phyloP scores from a whole-genome alignment of 2,329 filamentous ascomycete genomes.

The Aspergillus aculeatinus region DNA sequence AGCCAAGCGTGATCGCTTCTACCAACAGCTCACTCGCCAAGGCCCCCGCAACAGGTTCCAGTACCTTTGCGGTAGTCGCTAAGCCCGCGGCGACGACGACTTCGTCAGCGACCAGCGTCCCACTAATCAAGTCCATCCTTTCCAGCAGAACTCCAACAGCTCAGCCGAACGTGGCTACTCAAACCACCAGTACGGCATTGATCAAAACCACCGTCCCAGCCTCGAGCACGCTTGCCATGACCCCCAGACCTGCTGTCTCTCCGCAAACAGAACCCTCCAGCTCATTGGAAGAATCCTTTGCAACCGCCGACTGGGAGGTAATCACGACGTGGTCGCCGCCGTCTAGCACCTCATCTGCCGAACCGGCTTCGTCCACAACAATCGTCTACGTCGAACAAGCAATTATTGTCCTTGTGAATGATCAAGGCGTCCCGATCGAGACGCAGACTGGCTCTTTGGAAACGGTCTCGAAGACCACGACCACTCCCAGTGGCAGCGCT shows the following conservation, averaged over 20 bases:
- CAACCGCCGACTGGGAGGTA: not conserved
- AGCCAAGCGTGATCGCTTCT: not conserved
- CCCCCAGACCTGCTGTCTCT: not conserved
- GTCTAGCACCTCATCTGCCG: conserved; percentile 25
- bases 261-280: not conserved
- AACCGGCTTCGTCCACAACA: conserved; percentile 26
- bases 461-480: conserved; percentile 26
- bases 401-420: conserved; percentile 29
- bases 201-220: not conserved
- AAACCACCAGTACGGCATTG: not conserved
- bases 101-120: no score
- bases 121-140: no score
- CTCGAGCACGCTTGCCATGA: not conserved
- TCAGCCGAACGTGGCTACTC: not conserved
- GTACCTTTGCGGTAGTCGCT: no score
- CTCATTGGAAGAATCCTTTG: not conserved
- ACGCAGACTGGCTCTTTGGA: conserved; percentile 26
- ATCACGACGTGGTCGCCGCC: conserved; percentile 24
- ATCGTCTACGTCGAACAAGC: conserved; percentile 33
- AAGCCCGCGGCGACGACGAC: no score
- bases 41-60: no score
- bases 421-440: conserved; percentile 22
- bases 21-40: not conserved
- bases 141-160: not conserved
- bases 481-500: conserved; percentile 25